Conservation (phyloP, 441 rosid genomes). For the Aquilaria agallochum region DNA sequence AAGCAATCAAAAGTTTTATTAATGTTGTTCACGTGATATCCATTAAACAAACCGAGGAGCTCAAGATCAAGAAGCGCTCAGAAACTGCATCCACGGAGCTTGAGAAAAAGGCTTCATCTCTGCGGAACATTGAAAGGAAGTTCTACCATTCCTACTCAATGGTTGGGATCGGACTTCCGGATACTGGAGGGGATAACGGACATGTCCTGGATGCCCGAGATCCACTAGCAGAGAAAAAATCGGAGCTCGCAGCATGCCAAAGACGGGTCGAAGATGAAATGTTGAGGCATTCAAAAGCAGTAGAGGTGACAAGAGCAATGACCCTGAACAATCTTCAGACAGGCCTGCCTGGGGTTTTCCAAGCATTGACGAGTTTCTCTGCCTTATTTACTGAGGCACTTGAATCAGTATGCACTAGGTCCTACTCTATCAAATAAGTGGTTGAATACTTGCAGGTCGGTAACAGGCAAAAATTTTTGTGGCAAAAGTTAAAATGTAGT, state of each 20-base stretch:
- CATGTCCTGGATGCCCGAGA: conserved; percentile 77
- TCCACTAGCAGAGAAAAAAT: conserved; percentile 78
- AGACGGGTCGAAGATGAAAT: conserved; percentile 89
- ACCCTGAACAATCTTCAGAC: conserved; percentile 88
- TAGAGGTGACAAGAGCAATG: conserved; percentile 85
- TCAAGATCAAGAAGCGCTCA: conserved; percentile 68
- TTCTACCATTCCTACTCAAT: conserved; percentile 86
- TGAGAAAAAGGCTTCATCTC: conserved; percentile 86
- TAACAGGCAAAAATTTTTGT: conserved; percentile 19
- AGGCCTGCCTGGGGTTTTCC: conserved; percentile 91
- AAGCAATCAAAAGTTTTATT: conserved; percentile 93
- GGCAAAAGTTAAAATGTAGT: conserved; percentile 12
- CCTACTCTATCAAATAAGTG: conserved; percentile 69
- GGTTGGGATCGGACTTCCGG: conserved; percentile 83
- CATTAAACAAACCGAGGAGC: conserved; percentile 68
- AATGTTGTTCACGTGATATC: conserved; percentile 76
- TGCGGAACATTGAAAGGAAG: conserved; percentile 83
- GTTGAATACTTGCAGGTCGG: conserved; percentile 9
- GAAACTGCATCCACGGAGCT: conserved; percentile 79
- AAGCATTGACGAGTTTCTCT: conserved; percentile 84
- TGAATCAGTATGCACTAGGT: conserved; percentile 58
- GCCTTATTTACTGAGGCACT: conserved; percentile 66
- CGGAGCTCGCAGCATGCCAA: conserved; percentile 79
- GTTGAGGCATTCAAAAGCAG: conserved; percentile 80
- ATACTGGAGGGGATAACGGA: conserved; percentile 55